Percentiles rank a stretch among this genome's conserved stretches.
These are phyloP conservation scores for Sporothrix variecibatus DNA, from an alignment of 2,329 filamentous ascomycete species.

Conservation along the genomic window DNA sequence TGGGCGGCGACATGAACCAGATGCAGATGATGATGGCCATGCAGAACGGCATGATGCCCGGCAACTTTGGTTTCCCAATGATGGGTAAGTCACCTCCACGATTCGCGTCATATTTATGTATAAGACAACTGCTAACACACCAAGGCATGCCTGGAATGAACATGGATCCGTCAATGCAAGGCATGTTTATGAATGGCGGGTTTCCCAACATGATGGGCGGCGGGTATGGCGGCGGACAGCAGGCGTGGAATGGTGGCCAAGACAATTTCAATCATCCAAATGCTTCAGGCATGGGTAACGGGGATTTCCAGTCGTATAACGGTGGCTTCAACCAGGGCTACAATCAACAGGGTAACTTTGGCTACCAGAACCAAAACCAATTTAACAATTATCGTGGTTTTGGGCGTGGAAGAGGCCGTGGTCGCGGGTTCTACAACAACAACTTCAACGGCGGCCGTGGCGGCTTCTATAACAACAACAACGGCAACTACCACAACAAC, in stretches of 20 bases:
- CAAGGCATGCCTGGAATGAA: slow-evolving; percentile 78
- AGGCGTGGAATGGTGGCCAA: slow-evolving; percentile 82
- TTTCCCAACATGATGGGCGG: slow-evolving; percentile 72
- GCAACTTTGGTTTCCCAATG: slow-evolving; percentile 66
- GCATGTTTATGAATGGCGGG: slow-evolving; percentile 77
- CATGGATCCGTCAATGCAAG: slow-evolving; percentile 82
- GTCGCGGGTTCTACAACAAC: slow-evolving; percentile 61
- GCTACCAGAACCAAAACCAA: slow-evolving; percentile 61
- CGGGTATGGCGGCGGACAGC: slow-evolving; percentile 73
- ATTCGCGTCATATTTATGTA: neutral
- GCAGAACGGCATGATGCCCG: slow-evolving; percentile 65
- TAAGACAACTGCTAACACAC: neutral
- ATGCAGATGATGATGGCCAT: slow-evolving; percentile 81
- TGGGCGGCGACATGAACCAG: slow-evolving; percentile 67
- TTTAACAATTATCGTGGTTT: slow-evolving; percentile 77
- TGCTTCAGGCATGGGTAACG: slow-evolving; percentile 76
- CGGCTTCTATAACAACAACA: slow-evolving; percentile 49
- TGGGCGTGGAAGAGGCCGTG: slow-evolving; percentile 66
- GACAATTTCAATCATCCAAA: slow-evolving; percentile 88
- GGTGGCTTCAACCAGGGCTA: slow-evolving; percentile 75
- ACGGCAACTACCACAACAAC: slow-evolving; percentile 33
- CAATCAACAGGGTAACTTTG: slow-evolving; percentile 84
- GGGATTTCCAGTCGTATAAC: slow-evolving; percentile 80
- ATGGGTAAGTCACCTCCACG: slow-evolving; percentile 69
- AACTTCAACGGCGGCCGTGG: slow-evolving; percentile 52